These are phyloP conservation scores for Ustilago loliicola DNA, from an alignment of 1,284 basidiomycete species.

Conservation along the genomic window DNA sequence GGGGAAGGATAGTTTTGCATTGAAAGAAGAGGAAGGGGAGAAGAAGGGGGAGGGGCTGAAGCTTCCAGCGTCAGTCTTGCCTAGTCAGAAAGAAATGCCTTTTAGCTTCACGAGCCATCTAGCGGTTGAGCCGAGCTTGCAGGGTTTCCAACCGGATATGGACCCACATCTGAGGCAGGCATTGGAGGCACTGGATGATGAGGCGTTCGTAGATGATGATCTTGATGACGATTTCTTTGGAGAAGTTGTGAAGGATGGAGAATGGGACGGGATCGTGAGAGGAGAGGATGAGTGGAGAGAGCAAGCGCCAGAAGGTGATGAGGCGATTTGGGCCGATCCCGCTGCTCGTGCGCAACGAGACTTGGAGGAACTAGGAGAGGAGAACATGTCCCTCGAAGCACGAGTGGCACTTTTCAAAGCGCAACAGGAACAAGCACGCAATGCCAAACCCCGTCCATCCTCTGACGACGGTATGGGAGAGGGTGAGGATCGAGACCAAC, in stretches of 20 bases:
- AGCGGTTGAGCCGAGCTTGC: constrained; percentile 62
- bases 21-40: constrained; percentile 40
- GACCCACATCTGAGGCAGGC: constrained; percentile 93
- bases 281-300: constrained; percentile 60
- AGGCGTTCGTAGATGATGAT: constrained; percentile 76
- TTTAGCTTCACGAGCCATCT: constrained; percentile 43
- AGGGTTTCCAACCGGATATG: constrained; percentile 95
- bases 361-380: constrained; percentile 38
- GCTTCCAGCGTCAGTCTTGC: constrained; percentile 77
- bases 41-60: constrained; percentile 29
- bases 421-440: constrained; percentile 47
- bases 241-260: constrained; percentile 77
- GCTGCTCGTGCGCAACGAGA: constrained; percentile 51
- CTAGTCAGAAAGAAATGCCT: constrained; percentile 53
- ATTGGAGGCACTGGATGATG: constrained; percentile 94
- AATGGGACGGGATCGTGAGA: constrained; percentile 54
- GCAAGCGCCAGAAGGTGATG: constrained; percentile 65
- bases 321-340: constrained; percentile 61
- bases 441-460: constrained; percentile 12
- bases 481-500: constrained; percentile 58
- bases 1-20: constrained; percentile 45
- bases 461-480: constrained; percentile 25
- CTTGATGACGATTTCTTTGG: constrained; percentile 75
- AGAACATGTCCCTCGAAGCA: constrained; percentile 61
- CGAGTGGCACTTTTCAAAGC: constrained; percentile 67